These are phyloP conservation scores for Babesia gibsoni DNA, from an alignment of 169 alveolate genomes.

Conservation along the genomic window DNA sequence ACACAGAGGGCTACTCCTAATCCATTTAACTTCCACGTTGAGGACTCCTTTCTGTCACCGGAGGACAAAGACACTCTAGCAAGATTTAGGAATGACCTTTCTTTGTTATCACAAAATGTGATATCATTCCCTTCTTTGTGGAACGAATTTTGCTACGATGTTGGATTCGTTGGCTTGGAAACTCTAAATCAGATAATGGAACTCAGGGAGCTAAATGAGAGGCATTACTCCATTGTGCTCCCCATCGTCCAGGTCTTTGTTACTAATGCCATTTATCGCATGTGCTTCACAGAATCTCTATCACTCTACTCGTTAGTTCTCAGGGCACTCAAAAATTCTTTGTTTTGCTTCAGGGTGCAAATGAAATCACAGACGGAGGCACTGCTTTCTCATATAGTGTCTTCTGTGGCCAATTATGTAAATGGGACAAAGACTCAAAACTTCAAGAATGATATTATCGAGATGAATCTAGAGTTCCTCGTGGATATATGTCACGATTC, in stretches of 20 bases:
- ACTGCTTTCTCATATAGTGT: conserved; percentile 42
- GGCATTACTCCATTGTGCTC: conserved; percentile 20
- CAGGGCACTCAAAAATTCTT: conserved; percentile 40
- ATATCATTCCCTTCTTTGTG: conserved; percentile 9
- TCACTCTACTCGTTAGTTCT: conserved; percentile 52
- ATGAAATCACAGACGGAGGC: conserved; percentile 57
- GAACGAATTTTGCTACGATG: conserved; percentile 43
- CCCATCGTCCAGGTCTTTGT: conserved; percentile 55
- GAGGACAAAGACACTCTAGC: conserved; percentile 48
- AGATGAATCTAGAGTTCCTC: conserved; percentile 61
- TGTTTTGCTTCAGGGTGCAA: conserved; percentile 26
- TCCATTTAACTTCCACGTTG: conserved; percentile 27
- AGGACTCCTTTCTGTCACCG: conserved; percentile 51
- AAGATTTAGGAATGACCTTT: conserved; percentile 37
- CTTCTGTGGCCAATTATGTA: conserved; percentile 19
- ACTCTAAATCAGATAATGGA: conserved; percentile 34
- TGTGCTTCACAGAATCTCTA: conserved; percentile 61
- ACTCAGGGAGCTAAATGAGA: conserved; percentile 16
- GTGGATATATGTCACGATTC: conserved; percentile 32
- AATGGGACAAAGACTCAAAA: not conserved
- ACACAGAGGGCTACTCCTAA: not conserved
- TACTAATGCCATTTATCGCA: conserved; percentile 50
- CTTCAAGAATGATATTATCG: conserved; percentile 50
- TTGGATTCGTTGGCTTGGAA: conserved; percentile 30
- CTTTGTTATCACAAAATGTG: conserved; percentile 24